Base-by-base conservation (phyloP, 495 filamentous ascomycete genomes). In the Rhypophila decipiens region DNA sequence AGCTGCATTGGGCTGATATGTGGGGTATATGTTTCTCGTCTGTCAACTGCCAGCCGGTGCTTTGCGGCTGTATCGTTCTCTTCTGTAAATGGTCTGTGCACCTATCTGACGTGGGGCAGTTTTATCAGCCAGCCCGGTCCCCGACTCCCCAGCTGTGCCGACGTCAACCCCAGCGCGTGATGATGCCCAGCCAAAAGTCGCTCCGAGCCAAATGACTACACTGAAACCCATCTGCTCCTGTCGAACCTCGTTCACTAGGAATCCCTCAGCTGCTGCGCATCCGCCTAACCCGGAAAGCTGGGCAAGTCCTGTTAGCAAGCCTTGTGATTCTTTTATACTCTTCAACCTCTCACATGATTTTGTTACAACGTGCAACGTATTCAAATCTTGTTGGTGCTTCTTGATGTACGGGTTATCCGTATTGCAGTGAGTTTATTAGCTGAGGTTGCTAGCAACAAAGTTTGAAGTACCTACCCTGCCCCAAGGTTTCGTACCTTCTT, bases 161-260 rank as follows among this genome's bases (percentile, higher is more conserved):
- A 58, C 55, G 55, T 58, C 55, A 58, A 52, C 39, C 36, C 41
- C 44, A 27, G 21, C 22, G 46, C 18, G 39, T 37, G 43, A 43
- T 24, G 40, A 37, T 50, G 22, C 34, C 34, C 33, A 47, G 47
- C 39, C 5, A 29, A 21, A 15, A 13, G 42, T n/a, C 24, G 40
- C 5, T 24, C 23, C 20, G 17, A 1, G 9, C 22, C 27, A 13
- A 7, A 7, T 13, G 27, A 31, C 27, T n/a, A n/a, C n/a, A n/a
- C n/a, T n/a, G n/a, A n/a, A n/a, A n/a, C n/a, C n/a, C n/a, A n/a
- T n/a, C n/a, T n/a, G n/a, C n/a, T n/a, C n/a, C n/a, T n/a, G n/a
- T n/a, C n/a, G n/a, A n/a, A n/a, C n/a, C n/a, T n/a, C n/a, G n/a
- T n/a, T n/a, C n/a, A n/a, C n/a, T n/a, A n/a, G n/a, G n/a, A n/a